Percentiles rank a stretch among this genome's conserved stretches.
These are phyloP conservation scores for Luffa acutangula DNA, from an alignment of 306 rosid genomes.

Conservation along the genomic window DNA sequence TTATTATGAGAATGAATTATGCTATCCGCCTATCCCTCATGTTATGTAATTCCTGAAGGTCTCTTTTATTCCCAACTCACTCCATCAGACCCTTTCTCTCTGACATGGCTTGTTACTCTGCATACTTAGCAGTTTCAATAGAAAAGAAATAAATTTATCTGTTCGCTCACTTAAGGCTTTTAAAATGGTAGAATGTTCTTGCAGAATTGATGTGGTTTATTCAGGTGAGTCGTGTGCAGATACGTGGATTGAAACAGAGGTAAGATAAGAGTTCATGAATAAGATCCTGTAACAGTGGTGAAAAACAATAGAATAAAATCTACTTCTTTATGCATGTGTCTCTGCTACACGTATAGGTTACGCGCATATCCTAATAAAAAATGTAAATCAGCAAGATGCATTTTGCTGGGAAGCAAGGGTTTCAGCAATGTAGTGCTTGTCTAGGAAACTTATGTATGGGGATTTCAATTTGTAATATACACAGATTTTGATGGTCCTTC, in stretches of 20 bases:
- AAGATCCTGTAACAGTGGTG: not conserved
- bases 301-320: not conserved
- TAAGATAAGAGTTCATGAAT: constrained; percentile 19
- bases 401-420: not conserved
- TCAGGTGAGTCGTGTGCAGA: constrained; percentile 75
- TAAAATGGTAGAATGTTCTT: constrained; percentile 20
- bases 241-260: constrained; percentile 96
- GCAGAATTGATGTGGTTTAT: constrained; percentile 76
- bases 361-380: not conserved
- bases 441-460: not conserved
- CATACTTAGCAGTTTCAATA: not conserved
- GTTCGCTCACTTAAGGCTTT: not conserved
- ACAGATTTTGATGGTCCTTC: not conserved
- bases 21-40: not conserved
- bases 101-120: not conserved
- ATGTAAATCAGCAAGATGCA: not conserved
- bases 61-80: not conserved
- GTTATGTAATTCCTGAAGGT: not conserved
- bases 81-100: not conserved
- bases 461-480: not conserved
- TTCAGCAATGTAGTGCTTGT: not conserved
- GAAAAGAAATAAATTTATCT: not conserved
- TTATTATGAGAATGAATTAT: not conserved
- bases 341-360: not conserved
- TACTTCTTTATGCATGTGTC: not conserved